Evolutionary conservation across 257 asterid genomes (phyloP).

Genomic region (Nicotiana otophora): DNA sequence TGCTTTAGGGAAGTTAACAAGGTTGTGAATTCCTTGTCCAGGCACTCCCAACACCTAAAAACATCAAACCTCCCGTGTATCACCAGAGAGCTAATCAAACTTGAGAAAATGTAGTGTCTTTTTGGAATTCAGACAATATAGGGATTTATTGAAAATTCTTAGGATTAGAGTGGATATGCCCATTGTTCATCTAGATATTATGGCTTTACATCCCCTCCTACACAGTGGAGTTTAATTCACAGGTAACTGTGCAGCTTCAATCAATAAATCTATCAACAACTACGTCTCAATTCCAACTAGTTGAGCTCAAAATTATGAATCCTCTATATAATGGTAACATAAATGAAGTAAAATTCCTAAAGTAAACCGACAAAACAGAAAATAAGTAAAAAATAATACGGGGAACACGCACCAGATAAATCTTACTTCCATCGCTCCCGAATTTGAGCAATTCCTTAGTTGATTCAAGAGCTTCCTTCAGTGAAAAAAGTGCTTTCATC

Average conservation of each 20-base stretch:
- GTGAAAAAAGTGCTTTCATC: constrained; percentile 37
- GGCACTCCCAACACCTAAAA: background rate
- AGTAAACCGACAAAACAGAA: background rate
- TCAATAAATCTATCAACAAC: background rate
- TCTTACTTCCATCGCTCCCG: constrained; percentile 90
- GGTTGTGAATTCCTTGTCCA: background rate
- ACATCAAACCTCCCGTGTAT: background rate
- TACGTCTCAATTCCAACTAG: background rate
- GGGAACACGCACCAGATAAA: constrained; percentile 54
- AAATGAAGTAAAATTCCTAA: background rate
- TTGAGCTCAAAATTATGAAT: background rate
- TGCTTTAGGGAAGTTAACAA: background rate
- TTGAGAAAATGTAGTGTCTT: background rate
- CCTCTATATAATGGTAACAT: background rate
- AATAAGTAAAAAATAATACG: background rate
- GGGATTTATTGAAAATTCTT: background rate
- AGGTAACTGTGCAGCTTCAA: background rate
- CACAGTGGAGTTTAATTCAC: background rate
- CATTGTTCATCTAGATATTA: background rate
- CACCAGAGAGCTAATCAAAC: background rate
- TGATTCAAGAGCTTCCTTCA: constrained; percentile 53
- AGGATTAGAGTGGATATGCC: background rate
- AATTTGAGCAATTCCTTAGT: constrained; percentile 82
- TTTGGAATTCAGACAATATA: background rate
- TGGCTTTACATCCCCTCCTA: background rate